These are phyloP conservation scores for Aureoboletus auriporus DNA, from an alignment of 768 basidiomycete genomes.

Conservation along the genomic window DNA sequence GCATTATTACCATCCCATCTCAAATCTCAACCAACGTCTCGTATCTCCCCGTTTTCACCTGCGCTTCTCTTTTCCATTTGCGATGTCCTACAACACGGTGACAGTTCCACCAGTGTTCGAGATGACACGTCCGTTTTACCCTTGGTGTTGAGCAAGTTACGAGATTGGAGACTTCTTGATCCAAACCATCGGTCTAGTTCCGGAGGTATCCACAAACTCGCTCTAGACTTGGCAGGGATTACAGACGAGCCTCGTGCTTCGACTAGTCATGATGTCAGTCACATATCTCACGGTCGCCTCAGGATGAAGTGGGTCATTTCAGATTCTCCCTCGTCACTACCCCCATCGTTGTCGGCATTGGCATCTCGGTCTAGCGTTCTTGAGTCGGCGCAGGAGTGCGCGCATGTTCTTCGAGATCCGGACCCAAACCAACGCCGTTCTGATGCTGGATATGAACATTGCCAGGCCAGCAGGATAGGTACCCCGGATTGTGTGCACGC, in stretches of 20 bases:
- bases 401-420: background rate
- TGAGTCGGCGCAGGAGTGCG: background rate
- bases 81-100: constrained; percentile 5
- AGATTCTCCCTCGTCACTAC: constrained; percentile 3
- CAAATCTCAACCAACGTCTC: background rate
- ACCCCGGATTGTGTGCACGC: constrained; percentile 15
- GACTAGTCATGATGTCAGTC: background rate
- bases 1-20: constrained; percentile 12
- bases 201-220: constrained; percentile 13
- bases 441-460: background rate
- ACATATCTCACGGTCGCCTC: constrained; percentile 1
- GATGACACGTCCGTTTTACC: constrained; percentile 12
- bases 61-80: constrained; percentile 24
- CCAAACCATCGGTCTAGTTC: background rate
- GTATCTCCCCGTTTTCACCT: constrained; percentile 7
- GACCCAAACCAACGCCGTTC: background rate
- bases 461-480: background rate
- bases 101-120: background rate
- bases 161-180: constrained; percentile 20
- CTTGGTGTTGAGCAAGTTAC: constrained; percentile 19
- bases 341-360: background rate
- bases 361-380: constrained; percentile 4
- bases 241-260: background rate
- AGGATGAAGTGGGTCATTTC: constrained; percentile 17
- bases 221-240: constrained; percentile 9